Evolutionary conservation across 441 rosid species (phyloP).

Genomic region (Euphorbia celastroides): DNA sequence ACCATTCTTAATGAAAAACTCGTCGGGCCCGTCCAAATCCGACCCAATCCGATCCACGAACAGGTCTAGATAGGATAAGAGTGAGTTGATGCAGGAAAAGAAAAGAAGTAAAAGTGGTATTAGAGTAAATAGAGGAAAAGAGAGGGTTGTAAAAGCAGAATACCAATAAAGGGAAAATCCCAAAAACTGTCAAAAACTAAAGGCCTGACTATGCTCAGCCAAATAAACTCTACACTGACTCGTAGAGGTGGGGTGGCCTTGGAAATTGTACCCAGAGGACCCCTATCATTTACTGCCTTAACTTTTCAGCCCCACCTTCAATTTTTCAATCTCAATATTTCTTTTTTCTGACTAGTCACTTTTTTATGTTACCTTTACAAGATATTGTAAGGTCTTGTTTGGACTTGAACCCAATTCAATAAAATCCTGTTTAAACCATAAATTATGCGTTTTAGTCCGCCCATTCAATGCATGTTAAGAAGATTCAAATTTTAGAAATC

Average conservation of each 20-base stretch:
- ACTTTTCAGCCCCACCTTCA: neutral
- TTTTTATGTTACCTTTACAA: too few relatives aligned
- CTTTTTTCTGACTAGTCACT: neutral
- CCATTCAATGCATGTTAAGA: too few relatives aligned
- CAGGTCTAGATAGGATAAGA: too few relatives aligned
- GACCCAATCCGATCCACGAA: too few relatives aligned
- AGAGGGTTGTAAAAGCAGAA: neutral
- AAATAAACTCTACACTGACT: conserved; percentile 16
- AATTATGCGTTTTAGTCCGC: too few relatives aligned
- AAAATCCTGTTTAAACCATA: too few relatives aligned
- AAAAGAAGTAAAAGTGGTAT: neutral
- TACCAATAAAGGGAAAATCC: conserved; percentile 15
- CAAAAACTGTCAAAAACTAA: conserved; percentile 6
- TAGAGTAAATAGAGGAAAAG: neutral
- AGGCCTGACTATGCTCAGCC: conserved; percentile 7
- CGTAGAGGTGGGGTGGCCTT: conserved; percentile 10
- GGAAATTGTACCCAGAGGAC: conserved; percentile 14
- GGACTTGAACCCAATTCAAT: too few relatives aligned
- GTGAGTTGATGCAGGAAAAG: too few relatives aligned
- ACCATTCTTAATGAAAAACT: too few relatives aligned
- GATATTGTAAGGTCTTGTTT: too few relatives aligned
- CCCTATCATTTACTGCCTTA: conserved; percentile 11
- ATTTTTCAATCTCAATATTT: neutral
- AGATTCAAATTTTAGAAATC: too few relatives aligned
- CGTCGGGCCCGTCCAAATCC: too few relatives aligned